phyloP scores from a whole-genome alignment of 768 basidiomycete genomes.

The Russula vinacea region DNA sequence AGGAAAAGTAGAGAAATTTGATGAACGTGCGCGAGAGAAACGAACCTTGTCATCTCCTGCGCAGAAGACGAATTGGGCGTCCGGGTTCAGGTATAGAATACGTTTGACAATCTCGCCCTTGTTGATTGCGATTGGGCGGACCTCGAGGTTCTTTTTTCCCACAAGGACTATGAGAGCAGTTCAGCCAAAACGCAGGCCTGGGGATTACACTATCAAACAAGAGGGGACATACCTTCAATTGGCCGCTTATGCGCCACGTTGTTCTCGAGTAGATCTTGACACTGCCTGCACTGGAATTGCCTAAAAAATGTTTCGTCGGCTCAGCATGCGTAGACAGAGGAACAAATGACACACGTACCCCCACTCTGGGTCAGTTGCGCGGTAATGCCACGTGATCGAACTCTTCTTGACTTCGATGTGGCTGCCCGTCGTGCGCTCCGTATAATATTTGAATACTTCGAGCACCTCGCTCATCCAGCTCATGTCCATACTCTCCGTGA shows the following conservation, averaged over 20 bases:
- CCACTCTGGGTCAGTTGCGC: slow-evolving; percentile 91
- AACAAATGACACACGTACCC: slow-evolving; percentile 53
- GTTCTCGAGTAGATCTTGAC: slow-evolving; percentile 93
- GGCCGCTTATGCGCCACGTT: slow-evolving; percentile 89
- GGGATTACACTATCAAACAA: background rate
- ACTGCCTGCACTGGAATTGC: slow-evolving; percentile 92
- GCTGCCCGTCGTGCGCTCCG: slow-evolving; percentile 94
- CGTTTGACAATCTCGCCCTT: slow-evolving; percentile 99
- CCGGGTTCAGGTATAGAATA: slow-evolving; percentile 87
- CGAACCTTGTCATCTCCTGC: slow-evolving; percentile 95
- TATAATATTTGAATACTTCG: slow-evolving; percentile 95
- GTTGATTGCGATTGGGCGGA: slow-evolving; percentile 91
- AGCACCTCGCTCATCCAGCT: slow-evolving; percentile 94
- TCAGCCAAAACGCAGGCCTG: background rate
- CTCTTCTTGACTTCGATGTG: slow-evolving; percentile 97
- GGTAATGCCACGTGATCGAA: slow-evolving; percentile 97
- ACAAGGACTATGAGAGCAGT: slow-evolving; percentile 61
- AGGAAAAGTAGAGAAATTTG: no score
- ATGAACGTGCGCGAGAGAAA: background rate
- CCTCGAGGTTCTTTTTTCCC: slow-evolving; percentile 98
- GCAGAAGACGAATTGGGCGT: slow-evolving; percentile 94
- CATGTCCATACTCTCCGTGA: slow-evolving; percentile 94
- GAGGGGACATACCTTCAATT: slow-evolving; percentile 67
- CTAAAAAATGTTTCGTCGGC: slow-evolving; percentile 37
- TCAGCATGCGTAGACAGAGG: slow-evolving; percentile 9